Evolutionary conservation across 352 stramenopile genomes (phyloP).

Genomic region (Globisporangium iwayamae): DNA sequence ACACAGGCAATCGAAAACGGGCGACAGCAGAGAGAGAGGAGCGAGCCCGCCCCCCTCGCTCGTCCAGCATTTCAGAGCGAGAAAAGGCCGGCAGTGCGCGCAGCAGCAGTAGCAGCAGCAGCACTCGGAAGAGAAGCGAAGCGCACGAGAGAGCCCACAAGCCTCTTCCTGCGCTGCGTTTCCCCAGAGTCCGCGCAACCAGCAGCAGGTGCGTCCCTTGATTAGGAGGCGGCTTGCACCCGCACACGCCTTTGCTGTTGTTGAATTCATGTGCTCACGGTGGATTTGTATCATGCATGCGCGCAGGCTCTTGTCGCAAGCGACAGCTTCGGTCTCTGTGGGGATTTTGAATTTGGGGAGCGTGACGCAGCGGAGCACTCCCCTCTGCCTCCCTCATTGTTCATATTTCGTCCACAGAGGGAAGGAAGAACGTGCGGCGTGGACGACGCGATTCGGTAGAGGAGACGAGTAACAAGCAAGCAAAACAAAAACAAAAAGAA

Average conservation of each 20-base stretch:
- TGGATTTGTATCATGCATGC: background rate
- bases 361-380: background rate
- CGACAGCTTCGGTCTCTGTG: background rate
- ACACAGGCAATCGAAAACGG: too few relatives aligned
- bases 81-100: constrained; percentile 13
- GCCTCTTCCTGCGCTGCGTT: background rate
- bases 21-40: constrained; percentile 1
- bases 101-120: constrained; percentile 1
- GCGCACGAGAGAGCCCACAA: background rate
- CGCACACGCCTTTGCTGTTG: background rate
- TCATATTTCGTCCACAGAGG: constrained; percentile 2
- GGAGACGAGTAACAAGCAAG: background rate
- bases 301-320: background rate
- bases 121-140: constrained; percentile 3
- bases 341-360: background rate
- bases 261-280: background rate
- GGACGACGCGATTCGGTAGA: constrained; percentile 2
- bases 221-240: background rate
- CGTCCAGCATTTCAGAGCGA: constrained; percentile 13
- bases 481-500: background rate
- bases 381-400: constrained; percentile 1
- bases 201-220: background rate
- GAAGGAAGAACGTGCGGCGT: constrained; percentile 5
- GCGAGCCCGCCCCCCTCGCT: background rate
- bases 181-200: background rate